phyloP scores from a whole-genome alignment of 306 rosid species.

The Fragaria nilgerrensis region DNA sequence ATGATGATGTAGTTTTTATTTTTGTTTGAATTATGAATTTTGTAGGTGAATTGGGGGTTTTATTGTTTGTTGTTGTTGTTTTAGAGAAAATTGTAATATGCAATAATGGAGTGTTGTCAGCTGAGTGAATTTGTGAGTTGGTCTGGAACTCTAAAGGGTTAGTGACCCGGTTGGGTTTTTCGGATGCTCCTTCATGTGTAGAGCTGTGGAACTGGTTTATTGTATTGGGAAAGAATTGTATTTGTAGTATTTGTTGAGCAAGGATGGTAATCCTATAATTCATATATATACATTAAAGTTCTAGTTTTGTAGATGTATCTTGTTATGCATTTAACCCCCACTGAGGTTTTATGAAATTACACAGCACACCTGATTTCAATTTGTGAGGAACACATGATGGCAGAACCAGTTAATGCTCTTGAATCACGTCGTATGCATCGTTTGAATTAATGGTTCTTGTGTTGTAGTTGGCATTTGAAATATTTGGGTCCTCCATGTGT shows the following conservation, averaged over 20 bases:
- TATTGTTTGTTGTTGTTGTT: not conserved
- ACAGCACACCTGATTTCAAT: not conserved
- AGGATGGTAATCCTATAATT: not conserved
- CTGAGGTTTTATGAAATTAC: not conserved
- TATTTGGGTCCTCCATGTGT: not conserved
- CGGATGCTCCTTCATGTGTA: not conserved
- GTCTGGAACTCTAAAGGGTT: not conserved
- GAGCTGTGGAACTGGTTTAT: not conserved
- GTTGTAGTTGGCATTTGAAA: not conserved
- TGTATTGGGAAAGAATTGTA: not conserved
- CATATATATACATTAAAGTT: not conserved
- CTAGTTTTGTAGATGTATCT: not conserved
- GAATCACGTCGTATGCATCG: not conserved
- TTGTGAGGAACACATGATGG: not conserved
- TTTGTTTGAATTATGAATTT: not conserved
- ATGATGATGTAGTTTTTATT: not conserved
- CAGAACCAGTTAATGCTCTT: not conserved
- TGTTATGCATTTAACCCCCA: not conserved
- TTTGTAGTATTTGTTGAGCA: not conserved
- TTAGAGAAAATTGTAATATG: not conserved
- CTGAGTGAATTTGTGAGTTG: not conserved
- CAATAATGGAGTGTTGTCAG: not conserved
- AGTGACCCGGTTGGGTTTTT: not conserved
- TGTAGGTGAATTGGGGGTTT: not conserved
- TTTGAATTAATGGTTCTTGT: not conserved